phyloP scores from a whole-genome alignment of 768 basidiomycete genomes.

The Suillus lakei region DNA sequence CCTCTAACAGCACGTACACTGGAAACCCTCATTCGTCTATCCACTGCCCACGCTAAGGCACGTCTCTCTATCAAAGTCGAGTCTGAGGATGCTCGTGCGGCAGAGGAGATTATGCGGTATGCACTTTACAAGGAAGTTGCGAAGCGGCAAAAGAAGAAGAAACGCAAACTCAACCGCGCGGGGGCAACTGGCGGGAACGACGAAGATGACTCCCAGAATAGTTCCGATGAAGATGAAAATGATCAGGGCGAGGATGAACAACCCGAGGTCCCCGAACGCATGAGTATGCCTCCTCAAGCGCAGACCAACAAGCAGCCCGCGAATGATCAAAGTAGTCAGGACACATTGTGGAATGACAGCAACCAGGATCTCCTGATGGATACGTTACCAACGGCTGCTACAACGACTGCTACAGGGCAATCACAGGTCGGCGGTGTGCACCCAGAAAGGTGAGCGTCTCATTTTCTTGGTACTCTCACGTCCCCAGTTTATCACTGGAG shows the following conservation, averaged over 20 bases:
- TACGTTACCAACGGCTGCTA: slow-evolving; percentile 41
- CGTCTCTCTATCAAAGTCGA: slow-evolving; percentile 87
- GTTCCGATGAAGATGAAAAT: slow-evolving; percentile 49
- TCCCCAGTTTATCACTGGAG: not conserved
- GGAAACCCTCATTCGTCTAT: slow-evolving; percentile 96
- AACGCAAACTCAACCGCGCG: slow-evolving; percentile 82
- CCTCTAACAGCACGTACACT: slow-evolving; percentile 98
- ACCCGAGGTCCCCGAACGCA: slow-evolving; percentile 45
- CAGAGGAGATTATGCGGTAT: slow-evolving; percentile 95
- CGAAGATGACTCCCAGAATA: slow-evolving; percentile 47
- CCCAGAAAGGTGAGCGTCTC: slow-evolving; percentile 61
- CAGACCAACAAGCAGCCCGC: slow-evolving; percentile 26
- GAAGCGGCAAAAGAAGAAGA: slow-evolving; percentile 73
- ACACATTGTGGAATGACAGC: slow-evolving; percentile 70
- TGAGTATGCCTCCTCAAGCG: slow-evolving; percentile 49
- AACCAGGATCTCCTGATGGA: slow-evolving; percentile 71
- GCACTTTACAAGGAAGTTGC: slow-evolving; percentile 98
- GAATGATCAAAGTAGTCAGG: slow-evolving; percentile 43
- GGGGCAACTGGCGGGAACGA: slow-evolving; percentile 56
- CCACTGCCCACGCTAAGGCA: slow-evolving; percentile 97
- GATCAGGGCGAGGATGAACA: slow-evolving; percentile 45
- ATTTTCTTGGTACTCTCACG: slow-evolving; percentile 10
- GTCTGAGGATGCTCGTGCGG: slow-evolving; percentile 82
- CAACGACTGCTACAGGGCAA: slow-evolving; percentile 39
- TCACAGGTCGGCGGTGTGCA: slow-evolving; percentile 48